Evolutionary conservation across 2,329 filamentous ascomycete species (phyloP), one percentile per base, ranked within the genome.

Genomic region (Stagonosporopsis vannaccii): DNA sequence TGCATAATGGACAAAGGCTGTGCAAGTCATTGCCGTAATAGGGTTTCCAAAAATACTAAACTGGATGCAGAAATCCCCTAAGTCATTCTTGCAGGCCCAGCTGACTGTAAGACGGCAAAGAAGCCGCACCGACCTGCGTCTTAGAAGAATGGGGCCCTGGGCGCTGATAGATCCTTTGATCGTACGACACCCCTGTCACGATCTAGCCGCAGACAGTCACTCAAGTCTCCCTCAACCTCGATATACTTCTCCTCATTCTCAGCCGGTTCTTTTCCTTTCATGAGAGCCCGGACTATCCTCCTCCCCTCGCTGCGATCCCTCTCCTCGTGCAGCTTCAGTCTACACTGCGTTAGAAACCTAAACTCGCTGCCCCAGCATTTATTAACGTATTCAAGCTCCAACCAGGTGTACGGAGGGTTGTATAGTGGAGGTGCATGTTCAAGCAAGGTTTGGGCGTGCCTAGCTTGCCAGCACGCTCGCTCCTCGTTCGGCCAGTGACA

Each of bases 381-480:
- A 1, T 36, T 26, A 17, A 44, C 32, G 3, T 17, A 44, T 8
- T 37, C 48, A n/a, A 51, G 19, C 15, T 51, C 49, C 8, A 3
- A 2, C 5, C 19, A 11, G 0, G 23, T 51, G 13, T 45, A 51
- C 4, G 33, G 41, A 6, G 22, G 6, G 17, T 30, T 20, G 12
- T 25, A 32, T 12, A 7, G 35, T 6, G 25, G 49, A 15, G 49
- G 23, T 15, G 28, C 33, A 22, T 22, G 25, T 11, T 32, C 13
- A 2, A 1, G 23, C 4, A 9, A 6, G 7, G 22, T 9, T 37
- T 43, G 8, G 5, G 12, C 25, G 11, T 43, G 41, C 2, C 3
- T 22, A 11, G 36, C 22, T 5, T 36, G 50, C 50, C 50, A 53
- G 20, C 50, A 30, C n/a, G 17, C 11, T 15, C 50, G 50, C 22